Conservation (phyloP, 805 yeast genomes). For the Brettanomyces naardenensis region DNA sequence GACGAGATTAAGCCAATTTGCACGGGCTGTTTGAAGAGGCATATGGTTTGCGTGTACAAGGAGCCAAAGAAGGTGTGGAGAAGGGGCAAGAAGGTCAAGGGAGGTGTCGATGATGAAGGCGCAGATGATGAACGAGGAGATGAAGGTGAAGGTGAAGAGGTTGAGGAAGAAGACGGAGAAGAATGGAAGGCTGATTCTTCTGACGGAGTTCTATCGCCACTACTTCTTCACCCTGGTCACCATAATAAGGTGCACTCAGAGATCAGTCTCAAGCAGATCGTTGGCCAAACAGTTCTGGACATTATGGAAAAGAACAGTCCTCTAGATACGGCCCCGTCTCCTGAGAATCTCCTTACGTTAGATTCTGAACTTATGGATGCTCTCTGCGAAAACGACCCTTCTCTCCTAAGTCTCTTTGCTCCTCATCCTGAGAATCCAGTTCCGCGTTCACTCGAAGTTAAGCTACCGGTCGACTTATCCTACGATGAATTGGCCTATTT, state of each 20-base stretch:
- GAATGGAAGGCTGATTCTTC: too few relatives aligned
- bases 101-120: background rate
- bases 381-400: constrained; percentile 10
- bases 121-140: constrained; percentile 7
- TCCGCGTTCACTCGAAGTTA: constrained; percentile 10
- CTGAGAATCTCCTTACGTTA: constrained; percentile 1
- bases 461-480: constrained; percentile 14
- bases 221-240: background rate
- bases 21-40: constrained; percentile 20
- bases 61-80: background rate
- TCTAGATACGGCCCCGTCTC: background rate
- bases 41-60: constrained; percentile 14
- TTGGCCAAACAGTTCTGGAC: constrained; percentile 10
- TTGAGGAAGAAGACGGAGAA: too few relatives aligned
- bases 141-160: background rate
- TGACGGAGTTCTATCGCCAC: too few relatives aligned
- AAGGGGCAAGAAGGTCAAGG: background rate
- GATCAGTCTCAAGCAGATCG: constrained; percentile 7
- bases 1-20: constrained; percentile 22
- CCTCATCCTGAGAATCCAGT: background rate
- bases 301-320: constrained; percentile 6
- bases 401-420: background rate
- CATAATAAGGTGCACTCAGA: background rate
- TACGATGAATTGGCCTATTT: constrained; percentile 24
- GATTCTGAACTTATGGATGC: constrained; percentile 8